Evolutionary conservation across 768 basidiomycete genomes (phyloP).

Genomic region (Hericium coralloides): DNA sequence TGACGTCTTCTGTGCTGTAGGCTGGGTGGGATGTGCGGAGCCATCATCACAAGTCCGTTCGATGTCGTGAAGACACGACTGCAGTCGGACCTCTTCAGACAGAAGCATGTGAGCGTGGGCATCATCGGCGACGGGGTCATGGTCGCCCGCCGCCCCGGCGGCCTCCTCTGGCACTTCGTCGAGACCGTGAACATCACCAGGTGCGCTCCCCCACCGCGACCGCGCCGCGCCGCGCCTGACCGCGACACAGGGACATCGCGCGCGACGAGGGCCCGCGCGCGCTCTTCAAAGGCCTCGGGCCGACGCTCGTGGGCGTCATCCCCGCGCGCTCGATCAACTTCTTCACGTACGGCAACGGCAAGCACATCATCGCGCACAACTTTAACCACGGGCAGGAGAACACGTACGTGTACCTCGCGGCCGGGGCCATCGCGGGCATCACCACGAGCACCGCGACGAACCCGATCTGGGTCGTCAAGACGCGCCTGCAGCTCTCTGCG

Average conservation of each 20-base stretch:
- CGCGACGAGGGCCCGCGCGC: conserved; percentile 81
- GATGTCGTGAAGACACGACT: conserved; percentile 98
- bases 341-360: conserved; percentile 96
- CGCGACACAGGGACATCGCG: conserved; percentile 66
- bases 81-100: conserved; percentile 78
- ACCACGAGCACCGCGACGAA: conserved; percentile 87
- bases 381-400: conserved; percentile 81
- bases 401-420: conserved; percentile 73
- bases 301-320: conserved; percentile 89
- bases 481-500: conserved; percentile 75
- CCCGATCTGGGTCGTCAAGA: conserved; percentile 99
- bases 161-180: conserved; percentile 85
- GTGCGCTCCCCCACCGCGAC: conserved; percentile 31
- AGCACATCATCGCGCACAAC: conserved; percentile 75
- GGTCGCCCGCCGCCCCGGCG: conserved; percentile 27
- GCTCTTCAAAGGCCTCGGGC: conserved; percentile 90
- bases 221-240: not conserved
- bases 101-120: conserved; percentile 28
- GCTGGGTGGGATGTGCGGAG: conserved; percentile 95
- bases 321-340: conserved; percentile 98
- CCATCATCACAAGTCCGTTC: conserved; percentile 93
- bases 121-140: conserved; percentile 25
- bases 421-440: conserved; percentile 83
- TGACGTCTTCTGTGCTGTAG: conserved; percentile 30
- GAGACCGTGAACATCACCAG: conserved; percentile 88